Conservation (phyloP, 768 basidiomycete genomes). For the Naematelia encephala region DNA sequence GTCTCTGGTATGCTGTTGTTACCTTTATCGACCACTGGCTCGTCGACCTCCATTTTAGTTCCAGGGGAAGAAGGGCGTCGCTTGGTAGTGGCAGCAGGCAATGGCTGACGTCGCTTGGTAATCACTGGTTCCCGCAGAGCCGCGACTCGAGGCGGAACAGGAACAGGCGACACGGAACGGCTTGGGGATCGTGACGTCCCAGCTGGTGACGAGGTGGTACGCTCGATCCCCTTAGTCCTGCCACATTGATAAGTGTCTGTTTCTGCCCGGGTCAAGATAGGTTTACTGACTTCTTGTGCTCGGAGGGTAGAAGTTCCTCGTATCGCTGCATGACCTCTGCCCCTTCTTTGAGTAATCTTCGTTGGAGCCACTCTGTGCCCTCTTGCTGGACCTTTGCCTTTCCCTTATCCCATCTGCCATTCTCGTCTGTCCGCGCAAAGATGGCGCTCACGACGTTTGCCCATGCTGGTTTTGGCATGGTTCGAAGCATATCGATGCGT, state of each 20-base stretch:
- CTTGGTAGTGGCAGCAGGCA: no score
- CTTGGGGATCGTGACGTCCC: slow-evolving; percentile 4
- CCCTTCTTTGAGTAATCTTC: slow-evolving; percentile 28
- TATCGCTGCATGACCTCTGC: slow-evolving; percentile 37
- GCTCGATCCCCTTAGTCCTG: not conserved
- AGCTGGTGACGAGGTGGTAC: not conserved
- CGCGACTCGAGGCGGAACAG: slow-evolving; percentile 26
- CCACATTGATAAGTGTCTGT: not conserved
- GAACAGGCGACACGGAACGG: slow-evolving; percentile 24
- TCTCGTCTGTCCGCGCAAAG: slow-evolving; percentile 11
- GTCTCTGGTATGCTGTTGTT: not conserved
- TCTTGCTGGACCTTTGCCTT: slow-evolving; percentile 23
- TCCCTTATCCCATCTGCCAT: slow-evolving; percentile 21
- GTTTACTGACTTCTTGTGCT: slow-evolving; percentile 36
- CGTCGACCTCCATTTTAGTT: no score
- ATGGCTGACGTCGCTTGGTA: no score
- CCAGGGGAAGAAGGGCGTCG: no score
- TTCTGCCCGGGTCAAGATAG: not conserved
- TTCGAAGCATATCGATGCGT: slow-evolving; percentile 75
- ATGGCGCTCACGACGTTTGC: slow-evolving; percentile 25
- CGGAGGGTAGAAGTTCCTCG: slow-evolving; percentile 40
- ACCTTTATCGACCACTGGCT: no score
- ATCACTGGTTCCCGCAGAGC: slow-evolving; percentile 23
- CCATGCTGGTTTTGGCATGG: slow-evolving; percentile 55
- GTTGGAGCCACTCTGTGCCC: slow-evolving; percentile 37